phyloP scores from a whole-genome alignment of 2,329 filamentous ascomycete species.

The Pyrenophora teres region DNA sequence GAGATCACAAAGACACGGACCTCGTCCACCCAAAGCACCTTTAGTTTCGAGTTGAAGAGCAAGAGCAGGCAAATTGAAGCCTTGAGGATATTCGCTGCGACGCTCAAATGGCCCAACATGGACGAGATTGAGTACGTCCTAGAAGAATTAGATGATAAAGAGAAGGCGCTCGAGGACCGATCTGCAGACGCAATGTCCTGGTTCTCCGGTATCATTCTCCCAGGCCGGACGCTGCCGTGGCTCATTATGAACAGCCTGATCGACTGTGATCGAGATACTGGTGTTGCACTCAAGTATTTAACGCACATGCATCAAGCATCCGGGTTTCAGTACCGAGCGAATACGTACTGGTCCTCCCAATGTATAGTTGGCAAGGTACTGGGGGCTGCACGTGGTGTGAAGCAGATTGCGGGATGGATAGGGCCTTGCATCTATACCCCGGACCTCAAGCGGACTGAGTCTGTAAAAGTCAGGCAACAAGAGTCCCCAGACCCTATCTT shows the following conservation, averaged over 20 bases:
- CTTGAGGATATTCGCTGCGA: conserved; percentile 69
- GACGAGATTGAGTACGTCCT: conserved; percentile 66
- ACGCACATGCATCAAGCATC: conserved; percentile 70
- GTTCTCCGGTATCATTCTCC: conserved; percentile 74
- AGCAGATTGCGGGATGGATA: conserved; percentile 73
- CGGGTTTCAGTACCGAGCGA: conserved; percentile 77
- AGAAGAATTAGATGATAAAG: conserved; percentile 59
- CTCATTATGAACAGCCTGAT: conserved; percentile 79
- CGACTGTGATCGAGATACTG: conserved; percentile 72
- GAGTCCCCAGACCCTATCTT: conserved; percentile 60
- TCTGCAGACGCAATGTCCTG: conserved; percentile 78
- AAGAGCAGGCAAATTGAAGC: conserved; percentile 72
- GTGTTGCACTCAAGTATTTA: conserved; percentile 68
- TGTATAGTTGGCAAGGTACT: conserved; percentile 78
- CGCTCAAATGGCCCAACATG: conserved; percentile 79
- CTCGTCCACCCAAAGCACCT: conserved; percentile 50
- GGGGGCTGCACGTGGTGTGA: conserved; percentile 68
- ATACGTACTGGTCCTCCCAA: conserved; percentile 75
- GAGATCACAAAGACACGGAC: conserved; percentile 64
- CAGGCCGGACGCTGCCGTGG: conserved; percentile 72
- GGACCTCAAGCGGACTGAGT: conserved; percentile 70
- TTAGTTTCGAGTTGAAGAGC: conserved; percentile 67
- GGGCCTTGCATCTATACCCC: conserved; percentile 71
- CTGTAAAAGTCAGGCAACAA: conserved; percentile 68
- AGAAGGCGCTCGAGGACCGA: conserved; percentile 59